phyloP scores from a whole-genome alignment of 306 rosid genomes.

The Boehmeria nivea region DNA sequence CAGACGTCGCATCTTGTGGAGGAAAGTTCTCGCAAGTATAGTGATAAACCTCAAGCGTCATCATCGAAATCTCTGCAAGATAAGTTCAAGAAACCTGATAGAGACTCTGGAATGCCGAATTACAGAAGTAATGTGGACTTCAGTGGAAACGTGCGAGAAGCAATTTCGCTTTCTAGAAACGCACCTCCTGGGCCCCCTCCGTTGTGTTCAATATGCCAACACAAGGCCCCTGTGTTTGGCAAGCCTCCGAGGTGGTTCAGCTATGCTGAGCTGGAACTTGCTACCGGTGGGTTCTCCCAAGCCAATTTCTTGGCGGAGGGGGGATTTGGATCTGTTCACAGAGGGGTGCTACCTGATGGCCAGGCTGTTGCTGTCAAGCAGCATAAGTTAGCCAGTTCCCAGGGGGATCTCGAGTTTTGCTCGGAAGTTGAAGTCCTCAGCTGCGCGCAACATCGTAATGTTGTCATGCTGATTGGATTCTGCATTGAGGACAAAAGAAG shows the following conservation, averaged over 20 bases:
- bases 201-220: conserved; percentile 92
- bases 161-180: conserved; percentile 71
- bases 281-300: conserved; percentile 92
- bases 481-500: conserved; percentile 95
- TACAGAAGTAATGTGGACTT: conserved; percentile 53
- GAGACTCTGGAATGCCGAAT: conserved; percentile 66
- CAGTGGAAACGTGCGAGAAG: conserved; percentile 85
- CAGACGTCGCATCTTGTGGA: conserved; percentile 42
- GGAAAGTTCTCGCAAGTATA: conserved; percentile 43
- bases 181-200: conserved; percentile 95
- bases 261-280: conserved; percentile 88
- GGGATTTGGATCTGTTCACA: conserved; percentile 92
- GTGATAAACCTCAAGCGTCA: conserved; percentile 47
- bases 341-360: conserved; percentile 96
- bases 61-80: conserved; percentile 50
- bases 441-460: conserved; percentile 98
- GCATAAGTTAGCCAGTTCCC: conserved; percentile 97
- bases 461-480: conserved; percentile 95
- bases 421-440: conserved; percentile 98
- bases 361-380: conserved; percentile 97
- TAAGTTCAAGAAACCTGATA: conserved; percentile 57
- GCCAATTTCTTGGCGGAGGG: conserved; percentile 99
- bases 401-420: conserved; percentile 92
- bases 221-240: conserved; percentile 97
- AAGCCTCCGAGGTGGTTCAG: conserved; percentile 95